These are phyloP conservation scores for sunflower (Helianthus annuus) DNA, from an alignment of 129 eudicot genomes.

Conservation along the genomic window HanXRQr2.0-SUNRISE NC_035446.2:171108499-171108998, in stretches of 20 bases:
- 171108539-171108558: not conserved
- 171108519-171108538: slow-evolving; percentile 38
- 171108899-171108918: slow-evolving; percentile 72
- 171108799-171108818: slow-evolving; percentile 44
- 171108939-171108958: slow-evolving; percentile 30
- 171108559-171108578: not conserved
- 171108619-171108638: slow-evolving; percentile 45
- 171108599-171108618: slow-evolving; percentile 45
- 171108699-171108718: slow-evolving; percentile 42
- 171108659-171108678: slow-evolving; percentile 19
- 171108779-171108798: slow-evolving; percentile 67
- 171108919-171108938: slow-evolving; percentile 36
- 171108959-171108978: slow-evolving; percentile 26
- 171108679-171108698: slow-evolving; percentile 28
- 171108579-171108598: slow-evolving; percentile 7
- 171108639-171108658: slow-evolving; percentile 1
- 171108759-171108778: slow-evolving; percentile 58
- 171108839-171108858: slow-evolving; percentile 45
- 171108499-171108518: slow-evolving; percentile 74
- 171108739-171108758: slow-evolving; percentile 37
- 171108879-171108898: slow-evolving; percentile 50
- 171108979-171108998: slow-evolving; percentile 28
- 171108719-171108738: slow-evolving; percentile 65
- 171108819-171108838: slow-evolving; percentile 70
- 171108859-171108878: slow-evolving; percentile 45